Evolutionary conservation across 2,329 filamentous ascomycete genomes (phyloP), one percentile per base, ranked within the genome.

Genomic region (Epicoccum nigrum): DNA sequence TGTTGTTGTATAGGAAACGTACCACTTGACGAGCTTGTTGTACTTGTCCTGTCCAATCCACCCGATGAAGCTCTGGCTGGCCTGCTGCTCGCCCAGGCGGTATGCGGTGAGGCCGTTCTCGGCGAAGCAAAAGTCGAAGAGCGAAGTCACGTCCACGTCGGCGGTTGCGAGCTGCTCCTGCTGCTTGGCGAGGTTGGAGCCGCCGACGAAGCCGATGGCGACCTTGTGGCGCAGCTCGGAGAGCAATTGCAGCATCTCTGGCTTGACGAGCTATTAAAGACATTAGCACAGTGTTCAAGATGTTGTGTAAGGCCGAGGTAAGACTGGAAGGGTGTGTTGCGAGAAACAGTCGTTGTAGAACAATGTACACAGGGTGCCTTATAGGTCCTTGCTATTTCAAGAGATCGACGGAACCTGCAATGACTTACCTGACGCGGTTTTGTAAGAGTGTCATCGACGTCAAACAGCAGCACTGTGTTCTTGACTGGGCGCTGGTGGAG

Each of bases 71-170:
- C 85, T 90, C 76, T 88, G 88, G 67, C 85, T 86, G 1, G 87
- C 81, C 51, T 97, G 84, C 47, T 83, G 81, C 72, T 86, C 76
- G 66, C 93, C 94, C 68, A 92, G 78, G 70, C 92, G 91, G 82
- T 83, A 96, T 34, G 93, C 94, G 1, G 89, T 95, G 63, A 99
- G 85, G 9, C 94, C 94, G 78, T 99, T 99, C 80, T 99, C 94
- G 52, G 92, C 81, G 79, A 99, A 99, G 84, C 89, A 94, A 79
- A 90, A 99, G 81, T 99, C 94, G 81, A 99, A 99, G 68, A 97
- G 86, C 56, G 85, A 81, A 44, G 86, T 92, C 55, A 97, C 93
- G 63, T 80, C 74, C 63, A 87, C 82, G 20, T 83, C 73, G 5
- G 60, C 43, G 4, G 84, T 82, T 72, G 92, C 92, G 56, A 97